These are phyloP conservation scores for Friedmanniomyces simplex DNA, from an alignment of 495 filamentous ascomycete genomes.

Conservation along the genomic window DNA sequence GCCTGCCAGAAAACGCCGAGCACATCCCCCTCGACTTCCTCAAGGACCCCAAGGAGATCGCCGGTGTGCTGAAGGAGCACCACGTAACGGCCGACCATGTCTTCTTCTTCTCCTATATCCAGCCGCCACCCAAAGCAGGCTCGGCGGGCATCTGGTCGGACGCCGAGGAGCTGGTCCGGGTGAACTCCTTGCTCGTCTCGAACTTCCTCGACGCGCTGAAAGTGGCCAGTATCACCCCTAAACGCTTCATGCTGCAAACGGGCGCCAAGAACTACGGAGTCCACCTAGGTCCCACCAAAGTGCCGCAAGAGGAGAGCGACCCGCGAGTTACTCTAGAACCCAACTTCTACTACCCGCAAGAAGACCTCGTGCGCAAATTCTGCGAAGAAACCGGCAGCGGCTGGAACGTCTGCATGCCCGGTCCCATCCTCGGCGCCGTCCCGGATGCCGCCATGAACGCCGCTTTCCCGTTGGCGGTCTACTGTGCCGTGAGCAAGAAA, in stretches of 20 bases:
- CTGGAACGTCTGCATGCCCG: conserved; percentile 28
- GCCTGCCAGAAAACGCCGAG: conserved; percentile 32
- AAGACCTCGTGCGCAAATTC: conserved; percentile 36
- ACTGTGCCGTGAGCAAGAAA: conserved; percentile 36
- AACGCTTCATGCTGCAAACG: conserved; percentile 41
- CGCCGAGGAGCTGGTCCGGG: conserved; percentile 37
- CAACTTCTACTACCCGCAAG: conserved; percentile 48
- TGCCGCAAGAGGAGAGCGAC: conserved; percentile 38
- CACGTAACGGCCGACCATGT: conserved; percentile 38
- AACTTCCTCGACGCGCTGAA: conserved; percentile 40
- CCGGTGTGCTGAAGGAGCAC: conserved; percentile 28
- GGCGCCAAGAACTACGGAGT: conserved; percentile 24
- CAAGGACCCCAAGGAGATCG: conserved; percentile 33
- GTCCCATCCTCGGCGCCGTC: conserved; percentile 41
- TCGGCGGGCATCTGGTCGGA: conserved; percentile 26
- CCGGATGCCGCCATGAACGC: conserved; percentile 42
- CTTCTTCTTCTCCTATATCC: conserved; percentile 48
- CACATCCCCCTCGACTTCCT: conserved; percentile 40
- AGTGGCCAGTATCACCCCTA: conserved; percentile 34
- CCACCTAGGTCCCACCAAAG: conserved; percentile 39
- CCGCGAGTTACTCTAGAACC: conserved; percentile 30
- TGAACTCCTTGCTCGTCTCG: conserved; percentile 29
- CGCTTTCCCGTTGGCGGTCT: conserved; percentile 39
- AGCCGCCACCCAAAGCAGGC: conserved; percentile 37
- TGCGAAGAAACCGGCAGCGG: conserved; percentile 22